A percentile compares a stretch with the other conserved stretches of the same genome.
These are phyloP conservation scores for Jatropha multifida DNA, from an alignment of 441 rosid genomes.

Conservation along the genomic window DNA sequence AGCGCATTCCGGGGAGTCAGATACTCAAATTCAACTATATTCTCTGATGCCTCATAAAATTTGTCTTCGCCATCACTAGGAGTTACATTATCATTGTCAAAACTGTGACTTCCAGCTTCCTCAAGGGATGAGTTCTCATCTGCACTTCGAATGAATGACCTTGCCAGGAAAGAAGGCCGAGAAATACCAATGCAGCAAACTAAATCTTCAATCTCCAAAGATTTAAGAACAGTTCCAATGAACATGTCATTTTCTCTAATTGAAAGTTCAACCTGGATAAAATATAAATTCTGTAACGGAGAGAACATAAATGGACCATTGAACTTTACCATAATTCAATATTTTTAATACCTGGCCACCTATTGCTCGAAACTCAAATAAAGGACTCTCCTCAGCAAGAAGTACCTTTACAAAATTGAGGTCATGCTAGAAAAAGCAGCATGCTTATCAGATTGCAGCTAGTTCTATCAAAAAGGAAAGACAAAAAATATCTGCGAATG, in stretches of 20 bases:
- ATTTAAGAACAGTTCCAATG: slow-evolving; percentile 82
- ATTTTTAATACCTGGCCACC: slow-evolving; percentile 84
- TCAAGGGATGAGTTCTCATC: slow-evolving; percentile 47
- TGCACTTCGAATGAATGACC: slow-evolving; percentile 71
- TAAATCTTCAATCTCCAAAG: slow-evolving; percentile 98
- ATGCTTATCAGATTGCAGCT: slow-evolving; percentile 35
- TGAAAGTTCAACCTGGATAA: slow-evolving; percentile 84
- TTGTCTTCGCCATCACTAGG: slow-evolving; percentile 85
- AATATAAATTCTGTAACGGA: slow-evolving; percentile 22
- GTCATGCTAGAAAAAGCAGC: slow-evolving; percentile 49
- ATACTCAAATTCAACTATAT: slow-evolving; percentile 58
- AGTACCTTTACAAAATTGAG: slow-evolving; percentile 69
- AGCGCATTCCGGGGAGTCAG: slow-evolving; percentile 28
- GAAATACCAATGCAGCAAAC: slow-evolving; percentile 51
- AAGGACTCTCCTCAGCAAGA: slow-evolving; percentile 71
- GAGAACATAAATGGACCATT: slow-evolving; percentile 20
- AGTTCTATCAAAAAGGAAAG: slow-evolving; percentile 21
- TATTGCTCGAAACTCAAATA: slow-evolving; percentile 87
- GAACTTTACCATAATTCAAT: slow-evolving; percentile 16
- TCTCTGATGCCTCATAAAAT: slow-evolving; percentile 91
- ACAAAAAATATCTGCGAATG: slow-evolving; percentile 11
- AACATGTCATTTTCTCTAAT: slow-evolving; percentile 78
- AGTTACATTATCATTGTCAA: slow-evolving; percentile 36
- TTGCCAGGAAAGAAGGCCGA: slow-evolving; percentile 73
- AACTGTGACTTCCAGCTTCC: slow-evolving; percentile 37